Evolutionary conservation across 305 asterid genomes (phyloP).

Genomic region (Fraxinus sp.): DNA sequence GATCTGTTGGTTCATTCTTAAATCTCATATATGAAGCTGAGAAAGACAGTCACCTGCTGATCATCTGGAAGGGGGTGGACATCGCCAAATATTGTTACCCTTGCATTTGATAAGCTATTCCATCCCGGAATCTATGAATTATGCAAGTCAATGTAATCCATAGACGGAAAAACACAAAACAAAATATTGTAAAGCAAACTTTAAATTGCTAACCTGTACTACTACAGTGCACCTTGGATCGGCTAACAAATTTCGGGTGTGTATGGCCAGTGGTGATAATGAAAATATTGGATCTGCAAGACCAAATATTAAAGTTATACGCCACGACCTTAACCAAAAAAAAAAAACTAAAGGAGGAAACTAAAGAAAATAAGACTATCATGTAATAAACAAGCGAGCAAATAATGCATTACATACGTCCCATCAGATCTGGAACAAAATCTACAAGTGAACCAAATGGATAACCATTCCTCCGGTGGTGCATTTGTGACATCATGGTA

Average conservation of each 20-base stretch:
- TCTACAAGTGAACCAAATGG: conserved; percentile 6
- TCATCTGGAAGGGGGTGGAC: conserved; percentile 87
- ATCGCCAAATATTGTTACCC: conserved; percentile 94
- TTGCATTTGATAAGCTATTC: conserved; percentile 98
- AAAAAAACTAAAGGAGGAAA: no score
- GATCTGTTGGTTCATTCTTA: not conserved
- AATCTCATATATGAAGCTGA: not conserved
- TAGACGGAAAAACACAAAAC: conserved; percentile 1
- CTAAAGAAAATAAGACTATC: not conserved
- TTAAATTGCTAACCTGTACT: conserved; percentile 69
- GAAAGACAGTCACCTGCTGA: conserved; percentile 63
- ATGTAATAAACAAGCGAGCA: not conserved
- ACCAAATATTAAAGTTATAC: not conserved
- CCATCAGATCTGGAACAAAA: conserved; percentile 4
- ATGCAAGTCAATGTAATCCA: conserved; percentile 24
- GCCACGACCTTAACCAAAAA: not conserved
- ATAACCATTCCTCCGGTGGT: conserved; percentile 5
- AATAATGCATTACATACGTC: not conserved
- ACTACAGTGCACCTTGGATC: conserved; percentile 87
- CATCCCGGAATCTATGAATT: conserved; percentile 83
- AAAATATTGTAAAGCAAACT: not conserved
- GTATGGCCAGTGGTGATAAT: conserved; percentile 94
- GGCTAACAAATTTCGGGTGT: conserved; percentile 91
- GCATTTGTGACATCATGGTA: conserved; percentile 2
- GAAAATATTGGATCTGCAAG: conserved; percentile 87